These are phyloP conservation scores for Solanum etuberosum DNA, from an alignment of 257 asterid species.

Conservation along the genomic window DNA sequence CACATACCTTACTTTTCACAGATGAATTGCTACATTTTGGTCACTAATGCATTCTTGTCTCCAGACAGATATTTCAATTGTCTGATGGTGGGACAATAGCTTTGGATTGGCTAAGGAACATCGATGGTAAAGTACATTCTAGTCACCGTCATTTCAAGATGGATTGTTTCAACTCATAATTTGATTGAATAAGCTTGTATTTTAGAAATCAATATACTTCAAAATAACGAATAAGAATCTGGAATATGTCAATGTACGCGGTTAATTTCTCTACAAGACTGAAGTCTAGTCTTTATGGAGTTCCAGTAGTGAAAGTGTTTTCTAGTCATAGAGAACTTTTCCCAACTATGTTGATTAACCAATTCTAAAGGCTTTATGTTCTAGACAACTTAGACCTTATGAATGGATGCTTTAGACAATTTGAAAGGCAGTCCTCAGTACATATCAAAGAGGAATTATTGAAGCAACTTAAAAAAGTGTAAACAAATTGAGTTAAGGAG, in stretches of 20 bases:
- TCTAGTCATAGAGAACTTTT: background rate
- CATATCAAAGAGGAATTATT: background rate
- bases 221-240: background rate
- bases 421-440: background rate
- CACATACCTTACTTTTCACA: background rate
- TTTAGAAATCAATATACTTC: background rate
- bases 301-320: background rate
- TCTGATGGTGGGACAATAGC: conserved; percentile 83
- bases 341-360: background rate
- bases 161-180: background rate
- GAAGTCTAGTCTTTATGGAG: background rate
- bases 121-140: conserved; percentile 30
- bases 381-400: background rate
- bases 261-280: background rate
- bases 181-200: background rate
- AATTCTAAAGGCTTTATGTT: background rate
- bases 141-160: background rate
- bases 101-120: conserved; percentile 64
- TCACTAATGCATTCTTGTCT: conserved; percentile 13
- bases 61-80: conserved; percentile 58
- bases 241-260: background rate
- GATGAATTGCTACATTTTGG: background rate
- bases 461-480: background rate
- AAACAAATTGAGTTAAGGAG: background rate
- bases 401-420: background rate